Evolutionary conservation across 1,284 basidiomycete species (phyloP).

Genomic region (Hortiboletus rubellus): DNA sequence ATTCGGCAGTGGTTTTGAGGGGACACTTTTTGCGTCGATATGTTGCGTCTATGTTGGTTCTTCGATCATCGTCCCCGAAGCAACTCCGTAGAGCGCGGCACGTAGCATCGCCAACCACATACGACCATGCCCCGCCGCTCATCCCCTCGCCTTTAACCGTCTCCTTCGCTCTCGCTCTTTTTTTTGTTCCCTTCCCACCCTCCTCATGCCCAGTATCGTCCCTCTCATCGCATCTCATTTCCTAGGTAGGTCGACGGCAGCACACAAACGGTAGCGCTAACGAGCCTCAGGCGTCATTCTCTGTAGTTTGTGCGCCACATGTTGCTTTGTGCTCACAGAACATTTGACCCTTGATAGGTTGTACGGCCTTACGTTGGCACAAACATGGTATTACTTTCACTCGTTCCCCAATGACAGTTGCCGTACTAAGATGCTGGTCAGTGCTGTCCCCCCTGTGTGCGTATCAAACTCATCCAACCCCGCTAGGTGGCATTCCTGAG

Average conservation of each 20-base stretch:
- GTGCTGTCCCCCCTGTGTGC: not conserved
- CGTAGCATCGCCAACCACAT: conserved; percentile 23
- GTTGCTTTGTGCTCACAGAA: not conserved
- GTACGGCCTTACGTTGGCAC: conserved; percentile 33
- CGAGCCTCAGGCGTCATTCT: conserved; percentile 27
- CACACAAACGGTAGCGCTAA: conserved; percentile 4
- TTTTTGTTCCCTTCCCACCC: not conserved
- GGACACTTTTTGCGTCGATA: not conserved
- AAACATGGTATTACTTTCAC: conserved; percentile 36
- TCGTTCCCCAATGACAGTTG: conserved; percentile 29
- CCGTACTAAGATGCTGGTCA: conserved; percentile 25
- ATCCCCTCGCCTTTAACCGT: conserved; percentile 7
- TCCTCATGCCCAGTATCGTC: conserved; percentile 13
- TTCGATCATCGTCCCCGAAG: conserved; percentile 37
- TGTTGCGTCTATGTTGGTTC: conserved; percentile 9
- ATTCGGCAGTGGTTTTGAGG: not conserved
- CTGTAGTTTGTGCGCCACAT: conserved; percentile 27
- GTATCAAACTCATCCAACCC: not conserved
- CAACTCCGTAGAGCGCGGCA: conserved; percentile 33
- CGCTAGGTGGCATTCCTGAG: conserved; percentile 31
- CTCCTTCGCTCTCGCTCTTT: not conserved
- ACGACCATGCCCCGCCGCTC: conserved; percentile 7
- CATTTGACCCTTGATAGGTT: conserved; percentile 20
- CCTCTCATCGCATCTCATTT: conserved; percentile 32
- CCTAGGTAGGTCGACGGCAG: conserved; percentile 20